Evolutionary conservation across 1,284 basidiomycete genomes (phyloP).

Genomic region (Taiwanofungus camphoratus): DNA sequence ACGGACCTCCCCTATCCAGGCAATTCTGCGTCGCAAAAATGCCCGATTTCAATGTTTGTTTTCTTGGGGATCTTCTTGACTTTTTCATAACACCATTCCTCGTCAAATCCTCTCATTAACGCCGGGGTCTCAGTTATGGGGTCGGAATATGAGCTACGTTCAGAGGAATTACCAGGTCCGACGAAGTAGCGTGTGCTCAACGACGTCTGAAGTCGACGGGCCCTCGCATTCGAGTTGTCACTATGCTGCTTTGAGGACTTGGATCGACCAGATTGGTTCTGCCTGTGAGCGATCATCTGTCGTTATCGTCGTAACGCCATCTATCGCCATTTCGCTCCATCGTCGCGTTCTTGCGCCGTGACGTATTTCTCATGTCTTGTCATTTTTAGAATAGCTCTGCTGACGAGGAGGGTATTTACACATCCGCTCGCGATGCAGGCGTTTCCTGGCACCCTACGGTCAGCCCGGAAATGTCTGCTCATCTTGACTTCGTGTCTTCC

Average conservation of each 20-base stretch:
- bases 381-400: neutral
- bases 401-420: neutral
- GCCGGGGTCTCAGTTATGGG: no score
- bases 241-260: conserved; percentile 1
- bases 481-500: conserved; percentile 29
- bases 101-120: no score
- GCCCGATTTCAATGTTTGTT: conserved; percentile 5
- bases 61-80: no score
- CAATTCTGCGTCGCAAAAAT: conserved; percentile 17
- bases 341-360: neutral
- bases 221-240: no score
- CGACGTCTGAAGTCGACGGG: no score
- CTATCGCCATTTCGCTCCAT: conserved; percentile 5
- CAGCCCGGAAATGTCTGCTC: conserved; percentile 20
- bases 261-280: neutral
- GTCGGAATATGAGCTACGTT: no score
- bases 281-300: neutral
- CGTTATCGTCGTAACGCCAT: conserved; percentile 3
- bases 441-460: conserved; percentile 7
- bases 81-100: no score
- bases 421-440: conserved; percentile 15
- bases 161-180: no score
- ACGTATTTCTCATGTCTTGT: conserved; percentile 6
- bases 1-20: conserved; percentile 13
- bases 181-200: no score